A percentile compares a stretch with the other conserved stretches of the same genome.
Evolutionary conservation across 768 basidiomycete genomes (phyloP).

Genomic region (Kwoniella sp.): DNA sequence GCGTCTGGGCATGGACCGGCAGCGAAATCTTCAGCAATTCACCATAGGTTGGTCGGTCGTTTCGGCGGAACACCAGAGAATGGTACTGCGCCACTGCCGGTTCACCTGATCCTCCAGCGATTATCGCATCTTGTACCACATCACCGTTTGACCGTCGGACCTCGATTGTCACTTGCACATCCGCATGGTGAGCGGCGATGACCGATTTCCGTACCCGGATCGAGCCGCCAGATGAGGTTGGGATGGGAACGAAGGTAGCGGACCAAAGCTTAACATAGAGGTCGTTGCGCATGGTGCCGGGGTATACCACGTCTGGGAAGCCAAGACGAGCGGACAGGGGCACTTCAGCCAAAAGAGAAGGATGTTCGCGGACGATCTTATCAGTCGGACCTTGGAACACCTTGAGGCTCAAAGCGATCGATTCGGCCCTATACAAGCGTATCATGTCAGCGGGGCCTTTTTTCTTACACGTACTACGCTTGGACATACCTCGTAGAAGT

Average conservation of each 20-base stretch:
- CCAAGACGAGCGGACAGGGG: conserved; percentile 83
- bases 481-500: conserved; percentile 73
- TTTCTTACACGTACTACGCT: no score
- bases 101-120: conserved; percentile 80
- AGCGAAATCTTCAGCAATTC: conserved; percentile 88
- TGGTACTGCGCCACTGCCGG: conserved; percentile 75
- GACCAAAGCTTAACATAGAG: conserved; percentile 95
- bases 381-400: conserved; percentile 79
- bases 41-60: conserved; percentile 85
- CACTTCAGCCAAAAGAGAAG: conserved; percentile 75
- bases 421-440: conserved; percentile 68
- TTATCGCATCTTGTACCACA: conserved; percentile 68
- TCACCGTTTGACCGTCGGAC: conserved; percentile 73
- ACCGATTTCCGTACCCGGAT: conserved; percentile 42
- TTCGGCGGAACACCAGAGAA: conserved; percentile 87
- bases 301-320: conserved; percentile 95
- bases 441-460: conserved; percentile 17
- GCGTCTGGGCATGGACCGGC: conserved; percentile 60
- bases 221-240: conserved; percentile 29
- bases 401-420: conserved; percentile 79
- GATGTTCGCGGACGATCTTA: conserved; percentile 78
- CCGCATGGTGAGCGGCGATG: conserved; percentile 57
- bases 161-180: conserved; percentile 89
- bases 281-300: conserved; percentile 88
- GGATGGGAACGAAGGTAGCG: conserved; percentile 72